Percentiles rank a stretch among this genome's conserved stretches.
Conservation (phyloP, 2,329 filamentous ascomycete species). For the Venturia carpophila region DNA sequence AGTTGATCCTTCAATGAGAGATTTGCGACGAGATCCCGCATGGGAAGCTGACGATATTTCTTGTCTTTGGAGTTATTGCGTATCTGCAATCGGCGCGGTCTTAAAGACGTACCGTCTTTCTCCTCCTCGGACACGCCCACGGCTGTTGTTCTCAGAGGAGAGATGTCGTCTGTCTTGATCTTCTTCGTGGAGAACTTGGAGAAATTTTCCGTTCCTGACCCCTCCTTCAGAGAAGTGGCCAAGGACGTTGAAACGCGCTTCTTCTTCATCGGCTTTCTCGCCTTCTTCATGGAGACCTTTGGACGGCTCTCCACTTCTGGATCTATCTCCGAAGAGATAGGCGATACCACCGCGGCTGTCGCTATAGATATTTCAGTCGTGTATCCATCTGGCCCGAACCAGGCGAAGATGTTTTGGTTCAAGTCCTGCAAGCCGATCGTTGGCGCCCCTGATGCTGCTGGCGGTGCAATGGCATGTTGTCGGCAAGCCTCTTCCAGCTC, state of each 20-base stretch:
- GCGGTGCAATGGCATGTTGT: not conserved
- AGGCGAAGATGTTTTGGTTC: not conserved
- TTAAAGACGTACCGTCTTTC: not conserved
- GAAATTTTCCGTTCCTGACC: not conserved
- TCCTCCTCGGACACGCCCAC: not conserved
- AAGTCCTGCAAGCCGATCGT: not conserved
- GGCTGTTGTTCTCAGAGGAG: not conserved
- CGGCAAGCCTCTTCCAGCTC: not conserved
- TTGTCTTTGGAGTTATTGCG: no score
- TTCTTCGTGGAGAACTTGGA: not conserved
- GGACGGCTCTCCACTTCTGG: not conserved
- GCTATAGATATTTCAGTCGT: not conserved
- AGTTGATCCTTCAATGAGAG: not conserved
- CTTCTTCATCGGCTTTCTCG: not conserved
- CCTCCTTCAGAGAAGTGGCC: not conserved
- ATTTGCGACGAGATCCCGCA: no score
- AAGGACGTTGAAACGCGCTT: not conserved
- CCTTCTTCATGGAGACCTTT: not conserved
- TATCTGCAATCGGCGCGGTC: not conserved
- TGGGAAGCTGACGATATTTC: no score
- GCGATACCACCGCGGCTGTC: not conserved
- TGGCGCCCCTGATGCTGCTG: not conserved
- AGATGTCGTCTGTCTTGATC: not conserved
- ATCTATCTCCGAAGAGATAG: not conserved
- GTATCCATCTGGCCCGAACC: not conserved